These are phyloP conservation scores for Artemisia annua DNA, from an alignment of 129 eudicot species.

Conservation along the genomic window DNA sequence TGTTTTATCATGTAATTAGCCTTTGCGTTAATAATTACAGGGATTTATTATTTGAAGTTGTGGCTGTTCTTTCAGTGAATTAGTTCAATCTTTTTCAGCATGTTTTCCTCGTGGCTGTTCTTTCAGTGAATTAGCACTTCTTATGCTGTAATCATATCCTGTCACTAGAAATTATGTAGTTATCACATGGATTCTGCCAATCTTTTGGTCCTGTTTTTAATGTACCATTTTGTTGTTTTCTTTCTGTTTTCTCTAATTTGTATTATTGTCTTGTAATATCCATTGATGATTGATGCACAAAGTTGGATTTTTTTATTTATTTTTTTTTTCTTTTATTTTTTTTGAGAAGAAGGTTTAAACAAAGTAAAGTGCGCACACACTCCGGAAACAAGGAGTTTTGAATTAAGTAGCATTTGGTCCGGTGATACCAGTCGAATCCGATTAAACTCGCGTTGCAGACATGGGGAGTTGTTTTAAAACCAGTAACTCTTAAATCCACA, in stretches of 20 bases:
- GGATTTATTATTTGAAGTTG: too few species aligned
- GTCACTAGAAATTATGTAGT: too few species aligned
- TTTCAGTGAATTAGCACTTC: too few species aligned
- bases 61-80: too few species aligned
- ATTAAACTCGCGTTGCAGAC: background rate
- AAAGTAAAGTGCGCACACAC: background rate
- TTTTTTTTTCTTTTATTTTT: too few species aligned
- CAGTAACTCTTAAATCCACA: background rate
- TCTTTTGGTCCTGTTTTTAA: background rate
- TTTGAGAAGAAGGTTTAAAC: background rate
- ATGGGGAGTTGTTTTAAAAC: background rate
- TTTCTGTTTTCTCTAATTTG: background rate
- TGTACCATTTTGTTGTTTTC: constrained; percentile 7
- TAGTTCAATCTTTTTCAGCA: too few species aligned
- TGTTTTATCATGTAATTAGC: background rate
- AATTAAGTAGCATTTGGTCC: background rate
- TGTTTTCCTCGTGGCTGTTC: too few species aligned
- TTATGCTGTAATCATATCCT: too few species aligned
- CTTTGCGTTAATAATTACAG: background rate
- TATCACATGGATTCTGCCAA: constrained; percentile 19
- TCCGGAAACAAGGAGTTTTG: background rate
- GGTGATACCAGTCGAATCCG: background rate
- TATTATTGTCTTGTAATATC: background rate
- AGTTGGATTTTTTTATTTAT: background rate
- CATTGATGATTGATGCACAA: background rate